A percentile compares a stretch with the other conserved stretches of the same genome.
phyloP scores from a whole-genome alignment of 371 early-diverging fungal genomes.

The Phascolomyces articulosus region DNA sequence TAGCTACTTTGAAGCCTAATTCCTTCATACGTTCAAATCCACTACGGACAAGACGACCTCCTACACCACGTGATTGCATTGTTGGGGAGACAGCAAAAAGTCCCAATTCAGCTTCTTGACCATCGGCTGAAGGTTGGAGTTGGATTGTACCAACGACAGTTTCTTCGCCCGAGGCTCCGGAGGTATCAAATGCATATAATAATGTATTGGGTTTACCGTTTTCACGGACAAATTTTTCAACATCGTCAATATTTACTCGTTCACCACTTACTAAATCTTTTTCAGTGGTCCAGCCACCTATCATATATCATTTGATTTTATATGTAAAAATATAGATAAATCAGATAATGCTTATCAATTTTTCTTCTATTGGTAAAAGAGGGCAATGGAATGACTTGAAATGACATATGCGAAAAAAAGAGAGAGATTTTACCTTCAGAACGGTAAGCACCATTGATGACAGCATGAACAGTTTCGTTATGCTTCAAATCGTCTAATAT shows the following conservation, averaged over 20 bases:
- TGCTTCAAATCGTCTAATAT: slow-evolving; percentile 19
- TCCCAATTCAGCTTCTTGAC: slow-evolving; percentile 41
- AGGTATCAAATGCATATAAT: slow-evolving; percentile 23
- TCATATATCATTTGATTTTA: neutral
- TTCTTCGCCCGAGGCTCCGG: slow-evolving; percentile 7
- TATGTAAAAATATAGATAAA: too few species aligned
- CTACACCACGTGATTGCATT: slow-evolving; percentile 58
- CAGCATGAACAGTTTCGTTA: slow-evolving; percentile 7
- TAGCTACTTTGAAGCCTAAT: slow-evolving; percentile 37
- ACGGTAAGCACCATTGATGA: slow-evolving; percentile 26
- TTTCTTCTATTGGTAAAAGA: too few species aligned
- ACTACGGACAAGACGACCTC: slow-evolving; percentile 52
- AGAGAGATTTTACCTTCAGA: slow-evolving; percentile 12
- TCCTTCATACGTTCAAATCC: slow-evolving; percentile 40
- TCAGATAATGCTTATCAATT: neutral
- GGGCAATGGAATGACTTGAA: neutral
- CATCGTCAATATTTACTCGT: slow-evolving; percentile 31
- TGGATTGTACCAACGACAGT: slow-evolving; percentile 44
- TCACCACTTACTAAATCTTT: slow-evolving; percentile 34
- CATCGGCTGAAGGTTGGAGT: slow-evolving; percentile 23
- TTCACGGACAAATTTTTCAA: slow-evolving; percentile 19
- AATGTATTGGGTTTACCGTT: slow-evolving; percentile 34
- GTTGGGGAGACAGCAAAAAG: slow-evolving; percentile 54
- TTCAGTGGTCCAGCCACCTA: slow-evolving; percentile 53
- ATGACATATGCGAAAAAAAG: neutral